Conservation (phyloP, 176 grass and related monocot genomes). For the Cymbopogon citratus region DNA sequence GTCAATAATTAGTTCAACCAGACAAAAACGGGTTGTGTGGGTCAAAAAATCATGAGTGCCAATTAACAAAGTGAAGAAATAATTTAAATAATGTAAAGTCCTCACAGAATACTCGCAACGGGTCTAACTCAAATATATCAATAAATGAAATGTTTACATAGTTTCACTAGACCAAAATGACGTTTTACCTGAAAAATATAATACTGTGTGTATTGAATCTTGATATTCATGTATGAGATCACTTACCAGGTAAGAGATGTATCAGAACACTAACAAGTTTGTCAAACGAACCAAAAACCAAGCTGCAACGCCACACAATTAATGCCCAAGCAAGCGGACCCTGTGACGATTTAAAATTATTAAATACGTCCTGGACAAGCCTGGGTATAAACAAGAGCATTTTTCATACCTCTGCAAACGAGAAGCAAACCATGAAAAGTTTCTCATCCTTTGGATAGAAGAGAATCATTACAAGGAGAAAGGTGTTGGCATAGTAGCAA, state of each 20-base stretch:
- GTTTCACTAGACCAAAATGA: background rate
- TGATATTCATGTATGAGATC: background rate
- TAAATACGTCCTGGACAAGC: background rate
- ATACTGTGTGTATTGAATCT: background rate
- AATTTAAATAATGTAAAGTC: background rate
- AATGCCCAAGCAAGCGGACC: constrained; percentile 96
- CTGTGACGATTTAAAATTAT: constrained; percentile 47
- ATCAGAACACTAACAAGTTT: constrained; percentile 98
- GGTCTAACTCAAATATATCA: background rate
- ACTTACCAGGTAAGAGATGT: constrained; percentile 94
- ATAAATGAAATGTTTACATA: background rate
- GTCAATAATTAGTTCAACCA: background rate
- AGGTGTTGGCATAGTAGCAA: constrained; percentile 97
- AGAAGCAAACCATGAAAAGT: constrained; percentile 99
- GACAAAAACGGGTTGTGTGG: background rate
- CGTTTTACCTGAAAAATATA: background rate
- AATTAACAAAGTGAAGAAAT: background rate
- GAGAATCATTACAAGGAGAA: constrained; percentile 91
- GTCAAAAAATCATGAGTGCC: background rate
- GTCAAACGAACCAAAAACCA: constrained; percentile 96
- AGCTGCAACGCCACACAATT: constrained; percentile 95
- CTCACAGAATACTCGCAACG: background rate
- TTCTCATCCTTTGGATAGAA: constrained; percentile 98
- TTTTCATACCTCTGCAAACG: constrained; percentile 91
- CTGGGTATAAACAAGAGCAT: background rate